phyloP scores from a whole-genome alignment of 1,284 basidiomycete species.

The Cryptococcus amylolentus region DNA sequence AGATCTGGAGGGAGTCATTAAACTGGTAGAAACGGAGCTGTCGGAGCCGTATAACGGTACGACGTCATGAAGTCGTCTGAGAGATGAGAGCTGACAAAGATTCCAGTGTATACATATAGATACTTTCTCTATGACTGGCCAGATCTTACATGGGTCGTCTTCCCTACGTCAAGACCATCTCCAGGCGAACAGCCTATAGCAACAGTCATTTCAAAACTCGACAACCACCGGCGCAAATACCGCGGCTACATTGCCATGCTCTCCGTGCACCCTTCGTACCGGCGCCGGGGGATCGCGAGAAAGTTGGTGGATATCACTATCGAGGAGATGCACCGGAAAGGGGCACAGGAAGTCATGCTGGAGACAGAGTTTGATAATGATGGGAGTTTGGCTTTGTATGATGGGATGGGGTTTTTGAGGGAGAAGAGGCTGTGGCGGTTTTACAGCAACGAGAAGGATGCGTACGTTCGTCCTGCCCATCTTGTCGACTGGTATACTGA shows the following conservation, averaged over 20 bases:
- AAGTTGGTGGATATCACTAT: constrained; percentile 73
- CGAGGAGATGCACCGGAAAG: constrained; percentile 70
- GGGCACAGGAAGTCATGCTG: constrained; percentile 83
- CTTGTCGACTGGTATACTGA: background rate
- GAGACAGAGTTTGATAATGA: constrained; percentile 96
- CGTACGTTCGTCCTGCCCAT: constrained; percentile 33
- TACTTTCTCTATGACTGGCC: constrained; percentile 97
- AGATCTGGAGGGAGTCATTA: constrained; percentile 75
- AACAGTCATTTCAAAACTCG: constrained; percentile 94
- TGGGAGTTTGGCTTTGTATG: constrained; percentile 82
- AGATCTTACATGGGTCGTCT: constrained; percentile 74
- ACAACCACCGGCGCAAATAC: constrained; percentile 72
- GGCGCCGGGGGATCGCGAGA: constrained; percentile 87
- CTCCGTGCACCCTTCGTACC: constrained; percentile 72
- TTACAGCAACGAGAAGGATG: constrained; percentile 72
- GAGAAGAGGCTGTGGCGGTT: constrained; percentile 94
- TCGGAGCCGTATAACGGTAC: constrained; percentile 81
- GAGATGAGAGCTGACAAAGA: background rate
- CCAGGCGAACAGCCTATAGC: constrained; percentile 61
- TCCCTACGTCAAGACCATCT: constrained; percentile 13
- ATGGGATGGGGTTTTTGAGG: constrained; percentile 86
- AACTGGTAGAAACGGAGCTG: constrained; percentile 83
- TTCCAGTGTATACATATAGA: constrained; percentile 54
- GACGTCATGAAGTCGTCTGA: background rate
- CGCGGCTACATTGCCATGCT: constrained; percentile 98